Percentiles rank a stretch among this genome's conserved stretches.
phyloP scores from a whole-genome alignment of 805 yeast genomes.

The Pichia nanzhaoensis region DNA sequence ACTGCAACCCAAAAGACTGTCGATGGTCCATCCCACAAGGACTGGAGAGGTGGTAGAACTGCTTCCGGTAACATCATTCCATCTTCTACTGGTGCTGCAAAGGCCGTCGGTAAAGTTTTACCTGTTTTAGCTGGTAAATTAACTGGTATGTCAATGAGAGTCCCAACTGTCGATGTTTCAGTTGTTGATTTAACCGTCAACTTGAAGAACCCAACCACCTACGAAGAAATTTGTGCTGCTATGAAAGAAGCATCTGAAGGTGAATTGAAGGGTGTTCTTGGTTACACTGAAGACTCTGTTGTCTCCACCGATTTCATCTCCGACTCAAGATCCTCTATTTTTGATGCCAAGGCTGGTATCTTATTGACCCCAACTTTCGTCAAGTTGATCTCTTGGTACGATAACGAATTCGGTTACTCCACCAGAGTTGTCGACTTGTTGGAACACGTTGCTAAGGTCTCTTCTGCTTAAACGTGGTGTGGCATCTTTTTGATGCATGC shows the following conservation, averaged over 20 bases:
- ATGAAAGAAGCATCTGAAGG: constrained; percentile 76
- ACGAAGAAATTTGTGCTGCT: constrained; percentile 74
- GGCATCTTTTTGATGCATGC: too few species aligned
- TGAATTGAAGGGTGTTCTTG: constrained; percentile 72
- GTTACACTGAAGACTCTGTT: constrained; percentile 89
- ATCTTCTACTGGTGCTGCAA: constrained; percentile 95
- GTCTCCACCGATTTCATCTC: constrained; percentile 86
- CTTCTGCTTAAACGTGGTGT: constrained; percentile 18
- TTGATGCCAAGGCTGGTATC: constrained; percentile 89
- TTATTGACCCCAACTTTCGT: constrained; percentile 80
- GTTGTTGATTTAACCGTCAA: constrained; percentile 89
- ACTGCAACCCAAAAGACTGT: constrained; percentile 96
- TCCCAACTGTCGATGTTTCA: constrained; percentile 89
- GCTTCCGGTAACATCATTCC: constrained; percentile 95
- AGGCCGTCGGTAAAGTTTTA: constrained; percentile 94
- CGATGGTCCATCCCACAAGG: constrained; percentile 96
- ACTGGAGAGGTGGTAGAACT: constrained; percentile 98
- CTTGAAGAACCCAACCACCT: constrained; percentile 67
- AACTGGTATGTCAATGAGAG: constrained; percentile 92
- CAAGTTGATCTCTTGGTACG: constrained; percentile 92
- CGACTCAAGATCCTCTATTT: constrained; percentile 79
- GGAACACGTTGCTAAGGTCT: constrained; percentile 65
- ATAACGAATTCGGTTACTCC: constrained; percentile 93
- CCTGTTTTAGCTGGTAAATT: constrained; percentile 88
- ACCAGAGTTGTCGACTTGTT: constrained; percentile 91